These are phyloP conservation scores for Closterium sp. DNA, from an alignment of 139 green algal genomes.

Conservation along the genomic window DNA sequence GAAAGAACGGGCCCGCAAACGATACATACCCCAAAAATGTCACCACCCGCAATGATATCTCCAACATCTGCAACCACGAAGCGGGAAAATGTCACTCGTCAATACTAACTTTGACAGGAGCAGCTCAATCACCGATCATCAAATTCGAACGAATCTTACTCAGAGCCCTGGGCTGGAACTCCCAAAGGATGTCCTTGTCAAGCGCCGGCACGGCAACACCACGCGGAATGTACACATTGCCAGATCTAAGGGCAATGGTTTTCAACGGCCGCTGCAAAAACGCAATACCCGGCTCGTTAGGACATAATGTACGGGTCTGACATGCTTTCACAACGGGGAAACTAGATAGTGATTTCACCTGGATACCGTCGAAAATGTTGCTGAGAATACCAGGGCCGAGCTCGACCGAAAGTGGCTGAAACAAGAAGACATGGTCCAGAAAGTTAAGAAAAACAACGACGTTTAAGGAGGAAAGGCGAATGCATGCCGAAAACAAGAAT, in stretches of 20 bases:
- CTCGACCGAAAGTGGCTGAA: constrained; percentile 88
- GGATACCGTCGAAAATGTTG: constrained; percentile 99
- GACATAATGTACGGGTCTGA: background rate
- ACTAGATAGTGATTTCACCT: constrained; percentile 52
- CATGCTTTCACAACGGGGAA: background rate
- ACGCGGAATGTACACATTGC: constrained; percentile 94
- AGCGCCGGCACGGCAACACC: constrained; percentile 91
- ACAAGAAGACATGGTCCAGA: background rate
- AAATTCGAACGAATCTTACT: constrained; percentile 16
- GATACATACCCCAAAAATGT: constrained; percentile 78
- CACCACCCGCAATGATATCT: constrained; percentile 86
- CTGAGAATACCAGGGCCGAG: constrained; percentile 93
- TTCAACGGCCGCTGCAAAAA: constrained; percentile 80
- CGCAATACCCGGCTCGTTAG: background rate
- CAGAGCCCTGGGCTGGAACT: constrained; percentile 80
- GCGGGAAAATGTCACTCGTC: background rate
- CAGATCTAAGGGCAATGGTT: constrained; percentile 76
- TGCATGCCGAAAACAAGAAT: background rate
- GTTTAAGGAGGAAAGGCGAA: background rate
- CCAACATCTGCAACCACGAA: constrained; percentile 57
- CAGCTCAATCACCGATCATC: background rate
- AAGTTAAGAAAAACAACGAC: background rate
- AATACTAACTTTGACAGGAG: background rate
- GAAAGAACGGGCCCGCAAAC: background rate
- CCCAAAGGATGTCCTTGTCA: constrained; percentile 78